Base-by-base conservation (phyloP, 768 basidiomycete species). In the Mycena albidolilacea region DNA sequence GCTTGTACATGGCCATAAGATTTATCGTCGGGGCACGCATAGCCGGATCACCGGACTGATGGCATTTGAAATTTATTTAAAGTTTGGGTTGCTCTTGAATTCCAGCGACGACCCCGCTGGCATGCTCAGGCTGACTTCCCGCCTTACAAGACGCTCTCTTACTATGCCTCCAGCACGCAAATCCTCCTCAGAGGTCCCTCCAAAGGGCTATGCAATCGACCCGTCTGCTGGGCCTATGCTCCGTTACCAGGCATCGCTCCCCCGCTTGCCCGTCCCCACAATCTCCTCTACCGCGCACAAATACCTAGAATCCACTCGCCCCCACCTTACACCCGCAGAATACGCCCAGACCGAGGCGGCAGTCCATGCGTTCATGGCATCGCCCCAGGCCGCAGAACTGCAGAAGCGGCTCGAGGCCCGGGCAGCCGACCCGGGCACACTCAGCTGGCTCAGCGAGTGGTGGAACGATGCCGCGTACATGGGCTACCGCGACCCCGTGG, bases 371-470 rank as follows among this genome's bases (percentile, higher is more conserved):
- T 99, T 99, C 81, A 83, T 95, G 21, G 77, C 84, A 11, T 95
- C 93, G 0, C 89, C 92, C 0, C 88, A 90, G 64, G 91, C 91
- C 1, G 86, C 88, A 17, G 89, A 90, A 68, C 88, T 99, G 14
- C 97, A 99, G 83, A 81, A 84, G 44, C 87, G 98, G 3, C 87
- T 99, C 43, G 87, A 95, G 79, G 86, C 89, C 23, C 90, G 97
- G 2, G 96, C 96, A 0, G 85, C 86, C 0, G 86, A 90, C 35
- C 88, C 90, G 1, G 81, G 82, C 19, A 81, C 84, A 64, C 85
- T 85, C 77, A 97, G 88, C 85, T 99, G 98, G 98, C 87, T 99
- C n/a, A 88, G 90, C 59, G 96, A 97, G 64, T 99, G 98, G 98
- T 99, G 97, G 97, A 97, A 99, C 82, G 95, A 98, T 44, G 89